Evolutionary conservation across 352 stramenopile genomes (phyloP).

Genomic region (Globisporangium irregulare): DNA sequence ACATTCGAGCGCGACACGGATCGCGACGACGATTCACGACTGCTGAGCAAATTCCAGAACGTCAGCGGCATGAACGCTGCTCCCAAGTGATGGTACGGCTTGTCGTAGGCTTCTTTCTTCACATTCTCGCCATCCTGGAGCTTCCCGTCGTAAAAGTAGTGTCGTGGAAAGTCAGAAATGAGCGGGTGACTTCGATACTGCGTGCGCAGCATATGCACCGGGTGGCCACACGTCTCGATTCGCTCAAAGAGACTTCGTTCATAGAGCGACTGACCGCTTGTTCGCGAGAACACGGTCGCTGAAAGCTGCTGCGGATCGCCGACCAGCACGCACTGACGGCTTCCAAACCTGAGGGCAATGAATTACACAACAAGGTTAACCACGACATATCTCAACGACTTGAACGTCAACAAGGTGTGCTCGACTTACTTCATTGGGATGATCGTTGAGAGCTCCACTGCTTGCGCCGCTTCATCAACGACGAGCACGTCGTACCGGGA

Average conservation of each 20-base stretch:
- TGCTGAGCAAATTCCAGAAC: conserved; percentile 85
- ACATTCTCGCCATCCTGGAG: conserved; percentile 86
- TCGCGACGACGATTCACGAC: conserved; percentile 63
- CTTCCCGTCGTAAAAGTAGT: conserved; percentile 85
- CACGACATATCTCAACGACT: not conserved
- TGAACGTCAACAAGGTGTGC: not conserved
- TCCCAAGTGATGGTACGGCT: conserved; percentile 77
- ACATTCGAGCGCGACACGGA: conserved; percentile 81
- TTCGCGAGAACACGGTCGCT: conserved; percentile 91
- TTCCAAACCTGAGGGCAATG: conserved; percentile 61
- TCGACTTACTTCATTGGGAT: conserved; percentile 86
- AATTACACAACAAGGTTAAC: not conserved
- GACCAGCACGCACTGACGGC: conserved; percentile 89
- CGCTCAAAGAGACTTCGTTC: conserved; percentile 92
- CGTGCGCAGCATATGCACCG: conserved; percentile 87
- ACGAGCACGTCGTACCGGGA: conserved; percentile 81
- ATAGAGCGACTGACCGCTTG: conserved; percentile 81
- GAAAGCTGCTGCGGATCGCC: conserved; percentile 92
- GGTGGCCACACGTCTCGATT: conserved; percentile 83
- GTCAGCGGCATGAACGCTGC: conserved; percentile 75
- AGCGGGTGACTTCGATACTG: conserved; percentile 84
- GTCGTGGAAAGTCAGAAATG: conserved; percentile 80
- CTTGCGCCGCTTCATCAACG: conserved; percentile 85
- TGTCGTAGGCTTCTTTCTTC: conserved; percentile 50
- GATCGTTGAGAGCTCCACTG: conserved; percentile 84